phyloP scores from a whole-genome alignment of 2,329 filamentous ascomycete genomes.

The Cytospora schulzeri region DNA sequence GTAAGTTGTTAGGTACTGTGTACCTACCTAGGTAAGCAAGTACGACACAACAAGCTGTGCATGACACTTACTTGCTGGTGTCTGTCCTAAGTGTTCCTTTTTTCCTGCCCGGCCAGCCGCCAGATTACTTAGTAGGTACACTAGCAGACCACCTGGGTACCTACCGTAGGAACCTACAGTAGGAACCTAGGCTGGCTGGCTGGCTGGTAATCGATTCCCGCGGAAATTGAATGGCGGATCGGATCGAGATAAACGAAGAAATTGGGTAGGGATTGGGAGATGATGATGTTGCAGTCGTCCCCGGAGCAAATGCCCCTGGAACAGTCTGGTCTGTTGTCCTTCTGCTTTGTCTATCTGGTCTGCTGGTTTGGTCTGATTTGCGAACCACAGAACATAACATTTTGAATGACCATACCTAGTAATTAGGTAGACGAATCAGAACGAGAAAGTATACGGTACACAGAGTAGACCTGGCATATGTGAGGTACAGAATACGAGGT shows the following conservation, averaged over 20 bases:
- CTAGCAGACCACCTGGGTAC: too few relatives aligned
- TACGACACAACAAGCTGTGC: too few relatives aligned
- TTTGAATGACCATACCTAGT: background rate
- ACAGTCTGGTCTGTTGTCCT: too few relatives aligned
- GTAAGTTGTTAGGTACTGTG: constrained; percentile 17
- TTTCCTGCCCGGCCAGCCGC: too few relatives aligned
- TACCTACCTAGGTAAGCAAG: background rate
- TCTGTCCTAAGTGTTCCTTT: too few relatives aligned
- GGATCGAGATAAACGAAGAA: constrained; percentile 7
- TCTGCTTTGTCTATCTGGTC: background rate
- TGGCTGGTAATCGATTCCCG: background rate
- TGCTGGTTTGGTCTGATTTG: constrained; percentile 6
- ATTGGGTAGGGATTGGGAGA: background rate
- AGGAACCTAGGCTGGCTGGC: too few relatives aligned
- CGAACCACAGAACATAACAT: background rate
- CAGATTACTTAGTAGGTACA: too few relatives aligned
- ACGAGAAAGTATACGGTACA: too few relatives aligned
- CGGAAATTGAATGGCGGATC: background rate
- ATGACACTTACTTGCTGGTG: too few relatives aligned
- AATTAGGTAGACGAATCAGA: too few relatives aligned
- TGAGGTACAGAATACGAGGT: background rate
- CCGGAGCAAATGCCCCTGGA: constrained; percentile 9
- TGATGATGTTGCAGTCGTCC: background rate
- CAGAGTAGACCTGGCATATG: background rate
- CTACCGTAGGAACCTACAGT: too few relatives aligned